Evolutionary conservation across 2,329 filamentous ascomycete genomes (phyloP), one percentile per base, ranked within the genome.

Genomic region (Penicillium rolfsii): DNA sequence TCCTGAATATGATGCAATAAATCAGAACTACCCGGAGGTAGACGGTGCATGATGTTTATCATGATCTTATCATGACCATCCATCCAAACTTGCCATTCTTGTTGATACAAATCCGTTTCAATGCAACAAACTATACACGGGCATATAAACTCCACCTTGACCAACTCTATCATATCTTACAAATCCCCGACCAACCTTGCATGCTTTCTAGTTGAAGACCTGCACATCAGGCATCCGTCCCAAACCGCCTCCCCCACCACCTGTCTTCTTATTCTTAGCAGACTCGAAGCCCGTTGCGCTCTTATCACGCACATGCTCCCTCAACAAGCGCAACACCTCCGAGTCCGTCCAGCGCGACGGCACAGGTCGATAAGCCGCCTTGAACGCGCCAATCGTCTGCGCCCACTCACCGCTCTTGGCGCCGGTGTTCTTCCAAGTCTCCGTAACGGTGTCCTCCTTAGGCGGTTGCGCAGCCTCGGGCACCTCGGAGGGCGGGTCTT

Each of bases 321-420:
- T 84, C 75, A 99, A 76, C 82, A 95, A 79, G 28, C 76, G 76
- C 70, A 99, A 79, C 57, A 97, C 87, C 80, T 93, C 89, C 67
- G 91, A 96, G 64, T 89, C 87, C 77, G 84, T 87, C 95, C 95
- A 99, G 64, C 94, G 84, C 69, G 81, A 79, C 12, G 95, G 95
- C 60, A 98, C 93, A 41, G 94, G 94, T 58, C 94, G 84, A 79
- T 97, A 97, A 38, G 93, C 92, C 33, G 94, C 92, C 83, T 91
- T 94, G 79, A 97, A 97, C 24, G 91, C 93, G 35, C 95, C 95
- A 5, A 97, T 84, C 0, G 95, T 99, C 84, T 98, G 94, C 64
- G 92, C 91, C 95, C 95, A 99, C 81, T 99, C 95, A 64, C 93
- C 93, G 58, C 78, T 83, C 66, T 75, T 83, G 24, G 80, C 83